Base-by-base conservation (phyloP, 1,284 basidiomycete species). In the Boletellus sp. region DNA sequence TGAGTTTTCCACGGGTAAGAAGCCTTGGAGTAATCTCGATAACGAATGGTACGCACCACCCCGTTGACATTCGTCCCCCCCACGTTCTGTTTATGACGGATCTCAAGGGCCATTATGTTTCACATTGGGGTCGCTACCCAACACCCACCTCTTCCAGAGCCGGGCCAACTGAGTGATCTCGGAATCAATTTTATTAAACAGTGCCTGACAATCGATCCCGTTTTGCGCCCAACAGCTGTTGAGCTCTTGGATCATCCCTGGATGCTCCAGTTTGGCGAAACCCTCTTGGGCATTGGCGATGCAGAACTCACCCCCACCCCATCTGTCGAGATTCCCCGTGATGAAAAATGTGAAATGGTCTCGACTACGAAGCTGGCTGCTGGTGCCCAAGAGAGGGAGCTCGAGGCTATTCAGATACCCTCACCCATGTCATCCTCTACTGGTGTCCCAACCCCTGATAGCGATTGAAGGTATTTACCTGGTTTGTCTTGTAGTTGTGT, bases 21-120 rank as follows among this genome's bases (percentile, higher is more conserved):
- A 97, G 65, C 97, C 96, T 0, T 99, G 96, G 96, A 95, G 91
- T 65, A 96, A 97, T 65, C 83, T 98, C 41, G 97, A 99, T 70
- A 99, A 99, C 63, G 96, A 99, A 80, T 99, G 97, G 95, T 93
- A 60, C 58, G 85, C 66, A 18, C 32, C 41, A 22, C 36, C 16
- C 18, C 19, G 22, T 58, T 22, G 26, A 40, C 15, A n/a, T 40
- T 18, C 48, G 15, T 8, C 33, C 42, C 16, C n/a, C 43, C n/a
- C 24, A 33, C n/a, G 21, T 26, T 38, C 22, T 26, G 38, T 18
- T 55, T 10, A 42, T 50, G 52, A 50, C 47, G 47, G 45, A 44
- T 56, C 55, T 48, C 19, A 47, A 58, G 92, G 93, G 94, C 93
- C 6, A 96, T 97, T 73, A 97, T 97, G 95, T 98, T 97, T 79